phyloP scores from a whole-genome alignment of 2,329 filamentous ascomycete genomes.

The Botrytis hyacinthi region DNA sequence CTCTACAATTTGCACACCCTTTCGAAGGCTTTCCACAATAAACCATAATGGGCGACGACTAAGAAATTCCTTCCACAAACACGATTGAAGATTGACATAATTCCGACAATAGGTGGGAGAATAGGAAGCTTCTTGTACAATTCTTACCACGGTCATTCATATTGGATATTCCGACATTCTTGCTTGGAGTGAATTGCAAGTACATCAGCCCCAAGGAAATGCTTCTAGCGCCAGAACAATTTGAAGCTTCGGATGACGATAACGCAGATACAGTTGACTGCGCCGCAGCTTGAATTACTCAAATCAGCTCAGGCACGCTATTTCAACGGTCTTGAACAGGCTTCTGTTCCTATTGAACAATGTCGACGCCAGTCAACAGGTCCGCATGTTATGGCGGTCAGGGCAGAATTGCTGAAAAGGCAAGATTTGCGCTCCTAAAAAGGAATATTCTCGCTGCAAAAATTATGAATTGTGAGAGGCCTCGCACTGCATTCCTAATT shows the following conservation, averaged over 20 bases:
- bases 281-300: background rate
- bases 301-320: background rate
- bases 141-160: background rate
- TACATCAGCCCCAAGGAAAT: background rate
- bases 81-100: background rate
- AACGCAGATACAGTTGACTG: background rate
- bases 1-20: conserved; percentile 16
- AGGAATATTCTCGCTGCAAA: background rate
- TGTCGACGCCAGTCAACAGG: background rate
- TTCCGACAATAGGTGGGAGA: background rate
- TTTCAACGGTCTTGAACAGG: background rate
- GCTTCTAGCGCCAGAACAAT: background rate
- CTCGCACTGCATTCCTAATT: conserved; percentile 7
- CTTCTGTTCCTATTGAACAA: background rate
- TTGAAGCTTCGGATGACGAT: background rate
- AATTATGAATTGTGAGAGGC: background rate
- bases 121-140: background rate
- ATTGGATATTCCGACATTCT: background rate
- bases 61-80: background rate
- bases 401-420: background rate
- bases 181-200: background rate
- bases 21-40: conserved; percentile 23
- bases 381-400: background rate
- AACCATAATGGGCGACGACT: conserved; percentile 14
- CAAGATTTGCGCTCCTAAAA: background rate